These are phyloP conservation scores for Cladorrhinum sp. DNA, from an alignment of 2,329 filamentous ascomycete species.

Conservation along the genomic window DNA sequence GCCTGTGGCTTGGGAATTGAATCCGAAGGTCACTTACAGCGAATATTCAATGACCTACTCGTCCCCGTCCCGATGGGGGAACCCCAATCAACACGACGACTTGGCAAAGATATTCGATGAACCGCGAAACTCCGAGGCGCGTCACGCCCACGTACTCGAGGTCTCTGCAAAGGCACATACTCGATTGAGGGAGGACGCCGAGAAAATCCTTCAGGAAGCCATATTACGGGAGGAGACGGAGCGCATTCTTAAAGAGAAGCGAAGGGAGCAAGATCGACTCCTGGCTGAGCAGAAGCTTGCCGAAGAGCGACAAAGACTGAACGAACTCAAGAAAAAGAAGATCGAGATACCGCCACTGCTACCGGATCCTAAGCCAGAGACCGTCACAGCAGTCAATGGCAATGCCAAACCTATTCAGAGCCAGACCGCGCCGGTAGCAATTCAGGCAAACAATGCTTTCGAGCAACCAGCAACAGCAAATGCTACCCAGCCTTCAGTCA, in stretches of 20 bases:
- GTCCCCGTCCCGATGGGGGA: slow-evolving; percentile 30
- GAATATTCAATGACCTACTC: slow-evolving; percentile 29
- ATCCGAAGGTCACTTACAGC: neutral
- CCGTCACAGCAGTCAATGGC: slow-evolving; percentile 10
- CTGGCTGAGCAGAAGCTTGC: slow-evolving; percentile 27
- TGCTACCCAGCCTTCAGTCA: neutral
- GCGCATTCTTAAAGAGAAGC: slow-evolving; percentile 27
- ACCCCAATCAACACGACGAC: slow-evolving; percentile 19
- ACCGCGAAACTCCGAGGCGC: slow-evolving; percentile 34
- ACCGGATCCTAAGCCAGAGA: slow-evolving; percentile 21
- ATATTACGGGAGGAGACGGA: slow-evolving; percentile 23
- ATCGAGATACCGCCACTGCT: slow-evolving; percentile 28
- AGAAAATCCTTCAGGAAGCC: slow-evolving; percentile 28
- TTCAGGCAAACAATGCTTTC: neutral
- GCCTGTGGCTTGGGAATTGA: neutral
- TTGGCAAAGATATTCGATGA: slow-evolving; percentile 30
- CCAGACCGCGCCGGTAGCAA: neutral
- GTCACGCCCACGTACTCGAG: slow-evolving; percentile 31
- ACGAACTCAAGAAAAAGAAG: slow-evolving; percentile 33
- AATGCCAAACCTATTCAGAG: neutral
- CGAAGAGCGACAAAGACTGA: slow-evolving; percentile 27
- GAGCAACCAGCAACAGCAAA: neutral
- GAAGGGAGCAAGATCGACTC: slow-evolving; percentile 33
- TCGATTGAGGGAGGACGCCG: slow-evolving; percentile 31
- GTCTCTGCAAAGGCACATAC: slow-evolving; percentile 31